A percentile compares a stretch with the other conserved stretches of the same genome.
These are phyloP conservation scores for Benincasa hispida DNA, from an alignment of 306 rosid genomes.

Conservation along the genomic window DNA sequence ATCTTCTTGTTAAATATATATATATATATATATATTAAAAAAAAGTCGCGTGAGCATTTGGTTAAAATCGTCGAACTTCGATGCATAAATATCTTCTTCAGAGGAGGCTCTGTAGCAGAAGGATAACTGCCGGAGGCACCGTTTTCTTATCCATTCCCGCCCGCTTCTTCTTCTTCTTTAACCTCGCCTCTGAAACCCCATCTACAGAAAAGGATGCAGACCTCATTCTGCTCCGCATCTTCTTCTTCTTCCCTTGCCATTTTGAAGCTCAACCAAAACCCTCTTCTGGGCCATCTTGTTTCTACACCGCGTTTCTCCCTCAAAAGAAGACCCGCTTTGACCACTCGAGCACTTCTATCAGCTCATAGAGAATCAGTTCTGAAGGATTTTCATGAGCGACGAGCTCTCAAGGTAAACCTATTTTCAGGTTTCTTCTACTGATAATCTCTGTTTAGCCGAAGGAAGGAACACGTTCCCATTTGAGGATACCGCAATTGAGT, in stretches of 20 bases:
- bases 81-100: too few species aligned
- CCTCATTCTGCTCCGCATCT: conserved; percentile 35
- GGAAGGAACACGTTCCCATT: background rate
- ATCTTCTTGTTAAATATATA: too few species aligned
- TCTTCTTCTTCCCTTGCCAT: conserved; percentile 37
- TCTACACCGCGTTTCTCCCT: conserved; percentile 27
- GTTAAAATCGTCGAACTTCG: too few species aligned
- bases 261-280: conserved; percentile 35
- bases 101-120: too few species aligned
- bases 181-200: background rate
- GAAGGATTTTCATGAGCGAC: conserved; percentile 50
- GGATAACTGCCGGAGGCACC: background rate
- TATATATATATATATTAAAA: too few species aligned
- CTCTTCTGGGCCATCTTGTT: conserved; percentile 20
- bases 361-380: conserved; percentile 45
- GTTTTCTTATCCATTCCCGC: conserved; percentile 42
- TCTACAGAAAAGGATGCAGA: conserved; percentile 28
- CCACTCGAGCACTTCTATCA: conserved; percentile 43
- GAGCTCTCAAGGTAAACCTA: conserved; percentile 62
- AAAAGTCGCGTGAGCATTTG: too few species aligned
- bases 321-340: conserved; percentile 31
- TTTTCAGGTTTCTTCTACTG: background rate
- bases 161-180: background rate
- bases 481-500: background rate
- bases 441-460: background rate